Evolutionary conservation across 257 asterid species (phyloP), one percentile per base, ranked within the genome.

Genomic region (Salvia hispanica): DNA sequence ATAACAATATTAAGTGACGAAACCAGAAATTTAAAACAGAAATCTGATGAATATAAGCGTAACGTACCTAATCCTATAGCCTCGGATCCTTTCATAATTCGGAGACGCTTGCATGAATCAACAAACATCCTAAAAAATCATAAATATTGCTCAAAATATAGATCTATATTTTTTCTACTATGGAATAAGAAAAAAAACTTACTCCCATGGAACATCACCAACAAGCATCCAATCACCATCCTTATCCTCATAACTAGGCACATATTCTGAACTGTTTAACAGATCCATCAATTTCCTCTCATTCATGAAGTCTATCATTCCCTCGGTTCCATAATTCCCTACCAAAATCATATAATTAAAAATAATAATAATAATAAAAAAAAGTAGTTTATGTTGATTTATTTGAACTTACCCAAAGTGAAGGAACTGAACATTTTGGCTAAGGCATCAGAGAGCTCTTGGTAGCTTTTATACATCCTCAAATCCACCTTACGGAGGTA

Each of bases 101-200:
- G 83, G 59, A 82, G 79, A 71, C 87, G 87, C 76, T 82, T 82
- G 83, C 87, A 82, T 52, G 87, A 82, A 61, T 79, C 71, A 28
- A 82, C 87, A 64, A 82, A 82, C 87, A 82, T 82, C 76, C 87
- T 82, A 79, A 71, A 74, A 62, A 25, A 18, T 46, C 10, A 50
- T 2, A 57, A 57, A 25, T 3, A 25, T 12, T 5, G 36, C 34
- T 11, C 7, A 57, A 57, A 34, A 18, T 57, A 14, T 43, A n/a
- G 50, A 12, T 56, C 48, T 25, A 40, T 40, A 7, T 18, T 18
- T 18, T 18, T 18, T 18, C 21, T 18, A 18, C 21, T 0, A 18
- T 18, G 21, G 21, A 18, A 18, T 18, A 18, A 18, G 6, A 3
- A 37, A 25, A 25, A 25, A 4, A 37, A 59, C 84, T 62, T 76